Evolutionary conservation across 805 yeast genomes (phyloP).

Genomic region (Candida easanensis): DNA sequence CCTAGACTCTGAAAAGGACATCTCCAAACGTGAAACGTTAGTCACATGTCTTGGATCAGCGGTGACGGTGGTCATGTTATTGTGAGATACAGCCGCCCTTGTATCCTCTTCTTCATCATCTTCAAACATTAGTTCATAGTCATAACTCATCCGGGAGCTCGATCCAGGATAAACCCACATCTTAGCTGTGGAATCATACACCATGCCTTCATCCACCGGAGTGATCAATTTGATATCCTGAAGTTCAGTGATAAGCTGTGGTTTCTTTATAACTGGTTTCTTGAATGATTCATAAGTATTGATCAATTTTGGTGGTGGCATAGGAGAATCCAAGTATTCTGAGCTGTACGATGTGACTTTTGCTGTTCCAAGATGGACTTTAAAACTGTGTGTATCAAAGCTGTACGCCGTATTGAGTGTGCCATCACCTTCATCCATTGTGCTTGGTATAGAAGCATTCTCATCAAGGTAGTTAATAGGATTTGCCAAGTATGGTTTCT

Average conservation of each 20-base stretch:
- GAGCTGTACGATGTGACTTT: constrained; percentile 22
- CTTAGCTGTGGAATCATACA: constrained; percentile 14
- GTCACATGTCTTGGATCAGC: constrained; percentile 33
- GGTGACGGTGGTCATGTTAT: constrained; percentile 3
- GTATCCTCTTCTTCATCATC: constrained; percentile 3
- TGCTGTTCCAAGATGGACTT: constrained; percentile 12
- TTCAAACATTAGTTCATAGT: constrained; percentile 10
- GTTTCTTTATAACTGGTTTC: constrained; percentile 5
- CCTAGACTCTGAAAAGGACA: constrained; percentile 44
- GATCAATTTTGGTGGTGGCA: constrained; percentile 25
- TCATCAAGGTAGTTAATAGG: constrained; percentile 11
- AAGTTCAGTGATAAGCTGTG: constrained; percentile 8
- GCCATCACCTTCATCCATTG: neutral
- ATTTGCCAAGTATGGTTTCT: constrained; percentile 11
- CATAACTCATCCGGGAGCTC: neutral
- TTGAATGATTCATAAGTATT: constrained; percentile 16
- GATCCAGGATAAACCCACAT: constrained; percentile 22
- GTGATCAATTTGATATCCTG: constrained; percentile 21
- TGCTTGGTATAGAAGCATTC: constrained; percentile 7
- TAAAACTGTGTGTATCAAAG: constrained; percentile 22
- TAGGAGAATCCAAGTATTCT: constrained; percentile 22
- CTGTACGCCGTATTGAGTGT: constrained; percentile 22
- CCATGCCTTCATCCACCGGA: constrained; percentile 25
- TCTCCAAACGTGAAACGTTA: constrained; percentile 39
- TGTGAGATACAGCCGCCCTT: neutral